Evolutionary conservation across 345 rosid genomes (phyloP).

Genomic region (Clarkia xantiana): DNA sequence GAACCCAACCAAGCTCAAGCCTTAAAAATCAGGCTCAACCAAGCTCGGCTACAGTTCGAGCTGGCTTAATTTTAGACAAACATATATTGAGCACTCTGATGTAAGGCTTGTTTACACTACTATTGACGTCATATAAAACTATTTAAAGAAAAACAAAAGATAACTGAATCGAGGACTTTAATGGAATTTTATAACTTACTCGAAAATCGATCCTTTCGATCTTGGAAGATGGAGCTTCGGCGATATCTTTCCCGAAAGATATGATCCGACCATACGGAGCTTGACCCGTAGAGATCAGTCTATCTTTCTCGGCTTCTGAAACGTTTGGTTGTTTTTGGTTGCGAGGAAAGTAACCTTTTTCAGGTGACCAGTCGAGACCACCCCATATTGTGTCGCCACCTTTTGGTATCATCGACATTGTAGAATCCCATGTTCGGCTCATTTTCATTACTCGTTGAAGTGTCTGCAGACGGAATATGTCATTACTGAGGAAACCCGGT

Average conservation of each 20-base stretch:
- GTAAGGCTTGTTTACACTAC: too few relatives aligned
- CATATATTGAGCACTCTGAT: too few relatives aligned
- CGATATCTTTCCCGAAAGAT: constrained; percentile 75
- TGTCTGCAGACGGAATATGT: constrained; percentile 72
- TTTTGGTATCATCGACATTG: constrained; percentile 88
- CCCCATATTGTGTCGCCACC: constrained; percentile 98
- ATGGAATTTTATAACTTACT: constrained; percentile 23
- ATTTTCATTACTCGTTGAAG: constrained; percentile 68
- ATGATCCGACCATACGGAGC: constrained; percentile 72
- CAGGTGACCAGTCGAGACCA: constrained; percentile 86
- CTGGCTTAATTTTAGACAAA: too few relatives aligned
- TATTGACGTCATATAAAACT: too few relatives aligned
- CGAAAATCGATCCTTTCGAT: constrained; percentile 67
- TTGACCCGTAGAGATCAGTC: constrained; percentile 21
- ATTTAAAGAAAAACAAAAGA: too few relatives aligned
- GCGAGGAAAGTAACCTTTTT: constrained; percentile 37
- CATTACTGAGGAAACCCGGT: constrained; percentile 73
- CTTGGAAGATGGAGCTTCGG: constrained; percentile 50
- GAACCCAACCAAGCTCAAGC: background rate
- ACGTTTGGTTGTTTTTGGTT: constrained; percentile 31
- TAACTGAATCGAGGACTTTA: too few relatives aligned
- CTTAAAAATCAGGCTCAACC: too few relatives aligned
- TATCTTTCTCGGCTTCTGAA: constrained; percentile 17
- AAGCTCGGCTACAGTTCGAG: too few relatives aligned
- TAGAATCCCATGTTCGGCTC: constrained; percentile 92